A percentile compares a stretch with the other conserved stretches of the same genome.
Conservation (phyloP, 306 rosid genomes). For the Corylus heterophylla region DNA sequence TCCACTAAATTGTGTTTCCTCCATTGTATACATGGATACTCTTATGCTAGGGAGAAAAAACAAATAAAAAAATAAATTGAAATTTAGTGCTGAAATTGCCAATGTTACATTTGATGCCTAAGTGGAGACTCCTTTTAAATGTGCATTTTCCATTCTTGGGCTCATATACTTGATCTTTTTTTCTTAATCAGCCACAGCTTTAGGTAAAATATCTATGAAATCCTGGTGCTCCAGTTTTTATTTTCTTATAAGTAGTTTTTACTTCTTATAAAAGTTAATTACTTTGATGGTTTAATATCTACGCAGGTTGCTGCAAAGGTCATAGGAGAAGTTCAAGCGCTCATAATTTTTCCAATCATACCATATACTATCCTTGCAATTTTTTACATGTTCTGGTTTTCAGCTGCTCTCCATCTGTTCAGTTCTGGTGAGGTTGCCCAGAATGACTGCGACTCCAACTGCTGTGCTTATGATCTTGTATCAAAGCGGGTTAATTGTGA, state of each 20-base stretch:
- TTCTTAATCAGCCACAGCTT: background rate
- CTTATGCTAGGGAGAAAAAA: background rate
- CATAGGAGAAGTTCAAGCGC: constrained; percentile 91
- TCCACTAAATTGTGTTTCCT: background rate
- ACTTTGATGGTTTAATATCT: constrained; percentile 18
- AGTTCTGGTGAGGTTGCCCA: constrained; percentile 89
- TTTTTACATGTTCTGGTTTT: constrained; percentile 89
- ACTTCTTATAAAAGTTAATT: background rate
- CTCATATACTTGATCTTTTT: background rate
- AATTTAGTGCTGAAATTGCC: constrained; percentile 11
- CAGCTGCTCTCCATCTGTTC: constrained; percentile 81
- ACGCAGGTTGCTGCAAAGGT: constrained; percentile 92
- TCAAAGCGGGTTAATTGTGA: constrained; percentile 72
- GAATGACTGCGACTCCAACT: constrained; percentile 73
- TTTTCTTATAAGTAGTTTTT: background rate
- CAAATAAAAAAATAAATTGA: background rate
- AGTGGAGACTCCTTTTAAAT: background rate
- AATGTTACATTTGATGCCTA: constrained; percentile 5
- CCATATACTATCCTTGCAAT: constrained; percentile 83
- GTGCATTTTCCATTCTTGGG: constrained; percentile 7
- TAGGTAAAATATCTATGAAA: background rate
- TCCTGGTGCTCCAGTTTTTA: background rate
- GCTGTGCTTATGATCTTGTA: constrained; percentile 74
- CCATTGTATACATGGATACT: background rate
- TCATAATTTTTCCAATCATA: constrained; percentile 74